These are phyloP conservation scores for Butyriboletus appendiculatus DNA, from an alignment of 1,284 basidiomycete genomes.

Conservation along the genomic window DNA sequence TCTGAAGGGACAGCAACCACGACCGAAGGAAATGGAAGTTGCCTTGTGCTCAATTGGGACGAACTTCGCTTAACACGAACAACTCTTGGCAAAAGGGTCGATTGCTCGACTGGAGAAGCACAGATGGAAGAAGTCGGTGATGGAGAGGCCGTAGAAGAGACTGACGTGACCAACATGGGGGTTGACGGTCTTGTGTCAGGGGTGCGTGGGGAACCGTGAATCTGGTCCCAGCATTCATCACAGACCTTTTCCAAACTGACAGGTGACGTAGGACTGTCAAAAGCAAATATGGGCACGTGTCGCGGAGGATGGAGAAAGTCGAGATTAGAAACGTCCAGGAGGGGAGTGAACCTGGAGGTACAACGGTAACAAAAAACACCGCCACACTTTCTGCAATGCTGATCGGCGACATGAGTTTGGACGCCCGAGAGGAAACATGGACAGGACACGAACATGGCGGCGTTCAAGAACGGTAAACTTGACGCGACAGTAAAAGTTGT, in stretches of 20 bases:
- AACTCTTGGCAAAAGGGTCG: conserved; percentile 23
- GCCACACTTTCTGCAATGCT: conserved; percentile 82
- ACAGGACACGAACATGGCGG: conserved; percentile 56
- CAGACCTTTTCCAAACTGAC: conserved; percentile 58
- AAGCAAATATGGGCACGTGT: conserved; percentile 55
- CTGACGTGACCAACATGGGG: conserved; percentile 33
- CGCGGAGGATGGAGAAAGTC: conserved; percentile 68
- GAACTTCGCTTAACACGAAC: conserved; percentile 31
- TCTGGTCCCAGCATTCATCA: conserved; percentile 71
- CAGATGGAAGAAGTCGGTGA: conserved; percentile 37
- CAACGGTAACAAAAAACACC: conserved; percentile 70
- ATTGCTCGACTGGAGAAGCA: conserved; percentile 38
- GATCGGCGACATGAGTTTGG: conserved; percentile 19
- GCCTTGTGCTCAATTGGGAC: conserved; percentile 31
- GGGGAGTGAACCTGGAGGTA: conserved; percentile 52
- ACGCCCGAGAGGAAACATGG: conserved; percentile 10
- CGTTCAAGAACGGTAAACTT: conserved; percentile 68
- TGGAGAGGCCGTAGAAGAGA: conserved; percentile 31
- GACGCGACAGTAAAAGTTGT: conserved; percentile 67
- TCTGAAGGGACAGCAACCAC: conserved; percentile 33
- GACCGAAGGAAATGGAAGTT: conserved; percentile 39
- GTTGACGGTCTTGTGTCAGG: conserved; percentile 41
- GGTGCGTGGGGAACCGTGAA: conserved; percentile 55
- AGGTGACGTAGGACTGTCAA: conserved; percentile 57
- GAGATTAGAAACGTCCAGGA: conserved; percentile 69